A percentile compares a stretch with the other conserved stretches of the same genome.
Conservation (phyloP, 2,329 filamentous ascomycete species). For the Meredithiella fracta region DNA sequence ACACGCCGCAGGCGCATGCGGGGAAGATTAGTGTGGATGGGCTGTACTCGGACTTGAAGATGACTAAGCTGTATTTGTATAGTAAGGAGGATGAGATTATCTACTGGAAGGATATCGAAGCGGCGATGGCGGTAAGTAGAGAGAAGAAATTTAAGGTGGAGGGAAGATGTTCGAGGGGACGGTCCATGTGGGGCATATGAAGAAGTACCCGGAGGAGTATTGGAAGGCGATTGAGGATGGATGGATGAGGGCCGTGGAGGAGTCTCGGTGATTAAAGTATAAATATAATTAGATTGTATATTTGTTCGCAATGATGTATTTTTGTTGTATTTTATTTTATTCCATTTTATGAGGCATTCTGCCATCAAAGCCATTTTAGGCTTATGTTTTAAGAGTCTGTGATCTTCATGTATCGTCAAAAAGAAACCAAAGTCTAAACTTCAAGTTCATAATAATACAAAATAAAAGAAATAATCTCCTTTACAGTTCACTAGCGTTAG, state of each 20-base stretch:
- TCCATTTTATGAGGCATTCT: neutral
- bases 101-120: slow-evolving; percentile 36
- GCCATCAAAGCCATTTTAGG: too few species aligned
- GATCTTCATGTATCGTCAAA: neutral
- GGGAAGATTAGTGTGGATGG: slow-evolving; percentile 19
- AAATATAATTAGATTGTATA: neutral
- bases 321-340: neutral
- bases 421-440: too few species aligned
- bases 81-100: slow-evolving; percentile 42
- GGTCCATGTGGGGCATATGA: slow-evolving; percentile 45
- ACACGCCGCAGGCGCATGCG: slow-evolving; percentile 26
- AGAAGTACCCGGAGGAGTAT: slow-evolving; percentile 38
- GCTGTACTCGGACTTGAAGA: slow-evolving; percentile 21
- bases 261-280: neutral
- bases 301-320: neutral
- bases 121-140: slow-evolving; percentile 32
- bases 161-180: slow-evolving; percentile 39
- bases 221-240: slow-evolving; percentile 26
- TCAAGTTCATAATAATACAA: neutral
- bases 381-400: neutral
- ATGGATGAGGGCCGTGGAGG: slow-evolving; percentile 9
- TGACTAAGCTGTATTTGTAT: slow-evolving; percentile 40
- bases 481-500: slow-evolving; percentile 7
- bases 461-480: neutral
- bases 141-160: slow-evolving; percentile 32